Base-by-base conservation (phyloP, 208 protist species). In the Wallacemonas sp. region DNA sequence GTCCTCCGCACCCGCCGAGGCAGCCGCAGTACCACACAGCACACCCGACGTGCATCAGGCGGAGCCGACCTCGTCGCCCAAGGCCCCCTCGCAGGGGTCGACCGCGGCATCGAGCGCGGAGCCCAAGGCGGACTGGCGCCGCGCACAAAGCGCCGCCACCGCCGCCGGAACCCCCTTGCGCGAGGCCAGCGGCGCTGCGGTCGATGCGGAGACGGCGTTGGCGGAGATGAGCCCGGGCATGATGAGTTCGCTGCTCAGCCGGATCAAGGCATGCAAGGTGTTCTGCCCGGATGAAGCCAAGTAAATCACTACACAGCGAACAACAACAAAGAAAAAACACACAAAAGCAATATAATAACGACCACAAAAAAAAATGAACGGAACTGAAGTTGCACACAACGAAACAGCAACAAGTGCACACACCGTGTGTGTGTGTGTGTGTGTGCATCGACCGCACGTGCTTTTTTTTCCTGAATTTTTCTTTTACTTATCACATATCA, bases 261-360 rank as follows among this genome's bases (percentile, higher is more conserved):
- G 80, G 22, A 76, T 95, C n/a, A 89, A 86, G 61, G 72, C 61
- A 0, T 95, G 89, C 57, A 77, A 91, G 70, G 84, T 95, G 28
- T 95, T 92, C 76, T 95, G 89, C 74, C 89, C 89, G 4, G 84
- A 92, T 26, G 70, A 92, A 22, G 82, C 91, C 5, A 59, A 59
- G n/a, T 59, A 18, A 39, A 22, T 23, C 4, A 1, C 11, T 20
- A 22, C 8, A 48, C 10, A 48, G 42, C 4, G 12, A 39, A 16
- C 11, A 23, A 14, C 4, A 48, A 25, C 4, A 48, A 48, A 48
- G 5, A 48, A 48, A 48, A 48, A 48, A 48, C 11, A 48, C 4
- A 48, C 11, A 48, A 48, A 48, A 23, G 4, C 11, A 48, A 48
- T 23, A 18, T 20, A 48, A 39, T n/a, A n/a, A n/a, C n/a, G n/a